Evolutionary conservation across 805 yeast species (phyloP).

Genomic region (Ogataea naganishii): DNA sequence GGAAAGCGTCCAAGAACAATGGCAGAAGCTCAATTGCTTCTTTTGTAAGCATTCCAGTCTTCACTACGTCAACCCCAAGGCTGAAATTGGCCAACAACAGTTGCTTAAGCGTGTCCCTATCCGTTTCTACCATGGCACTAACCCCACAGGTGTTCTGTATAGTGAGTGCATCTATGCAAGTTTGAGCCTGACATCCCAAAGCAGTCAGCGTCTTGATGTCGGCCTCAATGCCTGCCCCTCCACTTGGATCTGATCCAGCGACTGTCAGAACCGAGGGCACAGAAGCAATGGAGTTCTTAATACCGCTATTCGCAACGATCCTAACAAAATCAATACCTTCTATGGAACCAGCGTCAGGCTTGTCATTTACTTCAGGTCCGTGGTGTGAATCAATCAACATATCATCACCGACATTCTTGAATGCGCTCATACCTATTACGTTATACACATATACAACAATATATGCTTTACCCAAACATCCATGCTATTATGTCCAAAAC

Average conservation of each 20-base stretch:
- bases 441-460: too few species aligned
- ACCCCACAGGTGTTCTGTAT: slow-evolving; percentile 62
- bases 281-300: too few species aligned
- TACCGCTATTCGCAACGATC: too few species aligned
- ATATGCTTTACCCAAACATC: too few species aligned
- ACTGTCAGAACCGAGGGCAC: slow-evolving; percentile 35
- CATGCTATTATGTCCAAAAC: too few species aligned
- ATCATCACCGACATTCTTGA: too few species aligned
- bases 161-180: slow-evolving; percentile 72
- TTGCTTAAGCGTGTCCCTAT: slow-evolving; percentile 32
- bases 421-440: too few species aligned
- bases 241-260: slow-evolving; percentile 80
- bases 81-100: slow-evolving; percentile 43
- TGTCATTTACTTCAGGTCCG: too few species aligned
- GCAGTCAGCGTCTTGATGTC: slow-evolving; percentile 74
- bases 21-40: slow-evolving; percentile 43
- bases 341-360: too few species aligned
- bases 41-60: slow-evolving; percentile 68
- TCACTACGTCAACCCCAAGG: slow-evolving; percentile 54
- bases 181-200: slow-evolving; percentile 66
- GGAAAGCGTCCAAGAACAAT: slow-evolving; percentile 23
- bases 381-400: too few species aligned
- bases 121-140: slow-evolving; percentile 30
- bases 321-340: too few species aligned
- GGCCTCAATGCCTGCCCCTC: slow-evolving; percentile 91